Evolutionary conservation across 257 asterid species (phyloP), one percentile per base, ranked within the genome.

Genomic region (Plantago elongata): DNA sequence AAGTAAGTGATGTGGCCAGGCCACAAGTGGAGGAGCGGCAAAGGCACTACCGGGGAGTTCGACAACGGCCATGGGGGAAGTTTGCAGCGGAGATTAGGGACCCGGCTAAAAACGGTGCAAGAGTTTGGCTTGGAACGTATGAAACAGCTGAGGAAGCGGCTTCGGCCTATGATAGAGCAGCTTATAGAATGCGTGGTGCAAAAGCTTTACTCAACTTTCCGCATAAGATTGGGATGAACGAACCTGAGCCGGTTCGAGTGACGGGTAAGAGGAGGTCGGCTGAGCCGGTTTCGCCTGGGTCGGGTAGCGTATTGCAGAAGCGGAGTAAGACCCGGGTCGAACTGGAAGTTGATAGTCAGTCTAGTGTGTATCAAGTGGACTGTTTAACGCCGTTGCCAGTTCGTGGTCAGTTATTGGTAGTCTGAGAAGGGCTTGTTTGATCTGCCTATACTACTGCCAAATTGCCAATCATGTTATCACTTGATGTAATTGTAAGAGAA

Each of bases 71-170:
- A 48, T 89, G 97, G 94, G 95, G 97, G 13, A 89, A 89, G 68
- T 89, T 89, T 60, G 97, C 95, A 7, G 94, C 95, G 0, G 97
- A 89, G 76, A 89, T 89, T 56, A 78, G 97, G 46, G 97, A 89
- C 34, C 95, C 97, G 56, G 90, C 92, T 45, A 89, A 84, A 47
- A 89, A 87, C 67, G 95, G 97, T 43, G 94, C 97, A 11, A 69
- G 97, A 57, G 92, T 89, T 2, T 89, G 97, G 97, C 95, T 89
- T 13, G 97, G 97, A 12, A 89, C 97, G 0, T 89, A 89, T 11
- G 97, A 79, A 52, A 79, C 87, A 72, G 94, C 90, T 30, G 94
- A 89, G 81, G 97, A 81, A 72, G 97, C 95, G 8, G 95, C 95
- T 48, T 49, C 64, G n/a, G 98, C 96, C 69, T 91, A 91, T 14